Evolutionary conservation across 306 rosid genomes (phyloP), one percentile per base, ranked within the genome.

Genomic region (Albizia julibrissin): DNA sequence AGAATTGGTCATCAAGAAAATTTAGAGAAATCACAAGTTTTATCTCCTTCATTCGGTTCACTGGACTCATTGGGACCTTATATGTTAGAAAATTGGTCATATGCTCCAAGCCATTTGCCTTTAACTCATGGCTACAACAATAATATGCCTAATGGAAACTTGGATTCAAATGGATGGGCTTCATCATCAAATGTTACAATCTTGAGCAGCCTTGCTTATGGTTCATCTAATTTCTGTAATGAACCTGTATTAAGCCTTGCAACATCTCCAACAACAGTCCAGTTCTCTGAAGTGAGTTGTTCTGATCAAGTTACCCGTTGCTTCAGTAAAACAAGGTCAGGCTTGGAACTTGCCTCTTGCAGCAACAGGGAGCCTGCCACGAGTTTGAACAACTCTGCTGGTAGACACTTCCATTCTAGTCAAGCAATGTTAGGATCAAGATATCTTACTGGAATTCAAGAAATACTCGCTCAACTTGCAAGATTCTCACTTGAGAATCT

Each of bases 381-480:
- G 77, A 81, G 88, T 82, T 83, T 83, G 31, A 85, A 81, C 34
- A 85, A 81, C 34, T 88, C 91, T 8, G 40, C 91, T 8, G 40
- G 80, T 73, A 81, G 74, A 74, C 69, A 87, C 27, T 85, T 85
- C 1, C 83, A 72, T 43, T 87, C 87, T 86, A 86, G 90, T 3
- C 91, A 84, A 14, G 82, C 70, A 8, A 79, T 91, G 54, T 64
- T 83, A 31, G 97, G 91, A 74, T 95, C 99, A 5, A 89, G 86
- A 79, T 95, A 90, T 84, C 95, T 95, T 22, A 80, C 76, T 10
- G 95, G 84, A 59, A 81, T 89, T 76, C 99, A 91, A 82, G 98
- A 93, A 19, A 85, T 91, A 75, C 95, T 95, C 21, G 87, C 93
- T 68, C 94, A 93, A 74, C 85, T 93, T 64, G 97, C 97, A 37